Base-by-base conservation (phyloP, 2,329 filamentous ascomycete genomes). In the Botrytis fragariae region DNA sequence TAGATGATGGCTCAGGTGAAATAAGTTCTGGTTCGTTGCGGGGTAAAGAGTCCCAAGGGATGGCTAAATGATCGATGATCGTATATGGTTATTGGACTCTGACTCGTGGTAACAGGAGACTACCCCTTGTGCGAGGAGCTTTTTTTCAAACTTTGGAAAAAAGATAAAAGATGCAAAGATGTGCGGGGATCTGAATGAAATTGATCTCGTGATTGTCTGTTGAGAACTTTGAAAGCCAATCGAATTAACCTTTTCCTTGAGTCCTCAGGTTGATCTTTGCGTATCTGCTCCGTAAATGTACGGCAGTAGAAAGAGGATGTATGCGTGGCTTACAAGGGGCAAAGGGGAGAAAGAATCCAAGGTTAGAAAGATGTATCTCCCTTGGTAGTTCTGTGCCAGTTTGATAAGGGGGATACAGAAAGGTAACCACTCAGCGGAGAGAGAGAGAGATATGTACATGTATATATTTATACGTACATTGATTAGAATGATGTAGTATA, bases 31-130 rank as follows among this genome's bases (percentile, higher is more conserved):
- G 70, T 74, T 74, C 48, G 73, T 73, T 78, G 77, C 74, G 76
- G 76, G 76, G 76, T 78, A 78, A 76, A 63, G 68, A 42, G 25
- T 54, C 39, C 29, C 32, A 60, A 63, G 72, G n/a, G 69, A 69
- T 51, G 73, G 59, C 25, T 71, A 62, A 63, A 59, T 72, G 70
- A 71, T 54, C 32, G 63, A 63, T 63, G 42, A 64, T 71, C 42
- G 59, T 68, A 60, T 54, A 42, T 63, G 57, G 35, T 57, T 61
- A n/a, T 70, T 73, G 59, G 62, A 48, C n/a, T 75, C 71, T 74
- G 75, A 78, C 76, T 78, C 77, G 75, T 74, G 72, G 59, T 68
- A 39, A 72, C 51, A 42, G 29, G 57, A 35, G 37, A 42, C 25
- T 67, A 16, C 48, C 70, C 61, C 45, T 35, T 45, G 45, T 72